phyloP scores from a whole-genome alignment of 345 rosid genomes.

The Corymbia maculata region DNA sequence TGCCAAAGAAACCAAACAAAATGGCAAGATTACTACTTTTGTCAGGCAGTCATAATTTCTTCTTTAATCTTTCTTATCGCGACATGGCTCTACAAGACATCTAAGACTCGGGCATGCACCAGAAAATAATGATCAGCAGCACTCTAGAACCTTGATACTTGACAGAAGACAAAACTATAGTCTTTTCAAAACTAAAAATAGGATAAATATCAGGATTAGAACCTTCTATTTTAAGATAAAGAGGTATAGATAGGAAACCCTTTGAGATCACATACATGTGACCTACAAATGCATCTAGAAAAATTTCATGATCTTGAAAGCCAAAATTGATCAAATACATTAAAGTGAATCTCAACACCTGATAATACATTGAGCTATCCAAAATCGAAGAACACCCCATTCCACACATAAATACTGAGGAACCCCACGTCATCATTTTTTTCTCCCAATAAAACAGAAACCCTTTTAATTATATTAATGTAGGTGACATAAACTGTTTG shows the following conservation, averaged over 20 bases:
- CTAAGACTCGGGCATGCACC: not conserved
- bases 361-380: not conserved
- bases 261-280: not conserved
- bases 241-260: not conserved
- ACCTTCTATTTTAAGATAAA: not conserved
- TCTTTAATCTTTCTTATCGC: not conserved
- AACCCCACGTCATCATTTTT: not conserved
- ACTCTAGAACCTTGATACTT: not conserved
- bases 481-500: not conserved
- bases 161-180: not conserved
- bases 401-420: not conserved
- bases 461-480: not conserved
- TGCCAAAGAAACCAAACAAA: not conserved
- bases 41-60: not conserved
- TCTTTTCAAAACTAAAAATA: not conserved
- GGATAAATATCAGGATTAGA: not conserved
- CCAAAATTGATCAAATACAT: not conserved
- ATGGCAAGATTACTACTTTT: not conserved
- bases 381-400: not conserved
- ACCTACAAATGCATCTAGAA: not conserved
- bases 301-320: not conserved
- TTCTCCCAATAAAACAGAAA: not conserved
- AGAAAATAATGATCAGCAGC: not conserved
- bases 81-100: not conserved
- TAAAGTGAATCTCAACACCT: not conserved